phyloP scores from a whole-genome alignment of 345 rosid genomes.

The Trapa incisa region DNA sequence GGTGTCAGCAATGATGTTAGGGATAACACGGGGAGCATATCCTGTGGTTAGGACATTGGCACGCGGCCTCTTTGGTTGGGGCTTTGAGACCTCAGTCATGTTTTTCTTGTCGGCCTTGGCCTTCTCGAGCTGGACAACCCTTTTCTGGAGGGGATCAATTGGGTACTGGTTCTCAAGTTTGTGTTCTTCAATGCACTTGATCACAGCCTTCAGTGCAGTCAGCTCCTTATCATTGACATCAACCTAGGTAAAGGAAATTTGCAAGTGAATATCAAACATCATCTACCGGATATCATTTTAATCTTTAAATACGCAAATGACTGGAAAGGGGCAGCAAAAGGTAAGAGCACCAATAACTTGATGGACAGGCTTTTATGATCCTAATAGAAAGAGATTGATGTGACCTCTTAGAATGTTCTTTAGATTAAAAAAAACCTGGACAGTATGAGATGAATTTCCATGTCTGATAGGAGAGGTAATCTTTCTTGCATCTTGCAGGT shows the following conservation, averaged over 20 bases:
- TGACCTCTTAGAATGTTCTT: neutral
- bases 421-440: constrained; percentile 35
- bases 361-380: neutral
- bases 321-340: neutral
- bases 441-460: constrained; percentile 45
- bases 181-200: constrained; percentile 91
- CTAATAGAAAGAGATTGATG: neutral
- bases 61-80: constrained; percentile 90
- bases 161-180: constrained; percentile 83
- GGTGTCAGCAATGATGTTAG: constrained; percentile 25
- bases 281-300: neutral
- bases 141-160: constrained; percentile 52
- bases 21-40: constrained; percentile 26
- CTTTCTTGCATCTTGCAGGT: constrained; percentile 73
- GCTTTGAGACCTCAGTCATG: constrained; percentile 74
- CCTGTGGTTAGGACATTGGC: constrained; percentile 49
- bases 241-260: constrained; percentile 25
- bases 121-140: constrained; percentile 72
- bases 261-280: neutral
- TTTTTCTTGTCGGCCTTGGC: constrained; percentile 89
- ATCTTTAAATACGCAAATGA: neutral
- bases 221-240: constrained; percentile 85
- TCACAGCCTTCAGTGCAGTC: constrained; percentile 65
- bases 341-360: neutral
- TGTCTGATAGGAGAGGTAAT: constrained; percentile 49